phyloP scores from a whole-genome alignment of 1,139 yeast species.

The Saccharomyces hybrid region DNA sequence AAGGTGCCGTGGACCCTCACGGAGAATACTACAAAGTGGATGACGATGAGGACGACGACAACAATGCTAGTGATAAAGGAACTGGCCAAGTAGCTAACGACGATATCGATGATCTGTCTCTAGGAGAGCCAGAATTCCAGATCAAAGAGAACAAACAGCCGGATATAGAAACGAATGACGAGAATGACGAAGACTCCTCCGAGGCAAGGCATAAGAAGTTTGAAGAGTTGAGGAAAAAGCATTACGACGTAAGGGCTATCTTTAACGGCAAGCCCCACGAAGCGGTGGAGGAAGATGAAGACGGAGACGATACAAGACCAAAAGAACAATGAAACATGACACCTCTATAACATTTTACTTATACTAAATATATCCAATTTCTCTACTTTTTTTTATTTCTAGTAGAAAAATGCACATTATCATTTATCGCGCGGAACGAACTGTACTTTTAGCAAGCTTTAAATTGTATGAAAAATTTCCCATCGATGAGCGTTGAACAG shows the following conservation, averaged over 20 bases:
- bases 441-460: not conserved
- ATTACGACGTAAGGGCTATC: constrained; percentile 65
- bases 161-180: constrained; percentile 17
- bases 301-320: constrained; percentile 3
- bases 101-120: constrained; percentile 41
- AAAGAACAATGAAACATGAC: constrained; percentile 2
- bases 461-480: not conserved
- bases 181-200: constrained; percentile 32
- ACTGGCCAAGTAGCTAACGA: constrained; percentile 52
- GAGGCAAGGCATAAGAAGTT: constrained; percentile 60
- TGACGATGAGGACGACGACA: constrained; percentile 53
- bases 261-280: constrained; percentile 32
- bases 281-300: constrained; percentile 23
- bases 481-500: not conserved
- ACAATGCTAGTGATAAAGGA: constrained; percentile 29
- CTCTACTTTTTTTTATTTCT: not conserved
- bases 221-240: constrained; percentile 69
- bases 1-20: constrained; percentile 81
- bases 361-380: not conserved
- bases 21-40: constrained; percentile 76
- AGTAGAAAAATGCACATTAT: not conserved
- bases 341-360: constrained; percentile 2
- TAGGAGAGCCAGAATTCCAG: constrained; percentile 47
- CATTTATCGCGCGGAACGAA: not conserved
- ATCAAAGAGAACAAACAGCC: constrained; percentile 23